phyloP scores from a whole-genome alignment of 2,329 filamentous ascomycete species.

The Bipolaris oryzae region DNA sequence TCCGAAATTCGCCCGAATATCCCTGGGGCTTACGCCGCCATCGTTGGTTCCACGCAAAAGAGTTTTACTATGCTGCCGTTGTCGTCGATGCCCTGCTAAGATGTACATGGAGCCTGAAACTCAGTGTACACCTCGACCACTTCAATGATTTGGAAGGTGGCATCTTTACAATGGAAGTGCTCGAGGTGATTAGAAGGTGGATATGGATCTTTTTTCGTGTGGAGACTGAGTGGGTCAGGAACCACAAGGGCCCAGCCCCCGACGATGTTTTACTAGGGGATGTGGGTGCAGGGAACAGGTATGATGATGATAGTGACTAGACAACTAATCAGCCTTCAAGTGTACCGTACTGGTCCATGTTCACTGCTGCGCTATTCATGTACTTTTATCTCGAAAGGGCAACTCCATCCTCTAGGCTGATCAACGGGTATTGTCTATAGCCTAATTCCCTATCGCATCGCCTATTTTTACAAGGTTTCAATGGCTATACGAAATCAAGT shows the following conservation, averaged over 20 bases:
- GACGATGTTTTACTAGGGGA: slow-evolving; percentile 80
- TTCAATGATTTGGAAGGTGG: slow-evolving; percentile 86
- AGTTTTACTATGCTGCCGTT: slow-evolving; percentile 83
- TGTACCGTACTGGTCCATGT: neutral
- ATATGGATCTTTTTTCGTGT: slow-evolving; percentile 97
- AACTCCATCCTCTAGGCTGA: too few species aligned
- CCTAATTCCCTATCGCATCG: too few species aligned
- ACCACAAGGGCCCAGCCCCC: slow-evolving; percentile 60
- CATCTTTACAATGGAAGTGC: slow-evolving; percentile 83
- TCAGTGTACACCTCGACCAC: slow-evolving; percentile 80
- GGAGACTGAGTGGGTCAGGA: slow-evolving; percentile 84
- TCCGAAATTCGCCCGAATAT: slow-evolving; percentile 67
- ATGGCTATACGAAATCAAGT: neutral
- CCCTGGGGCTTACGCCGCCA: slow-evolving; percentile 78
- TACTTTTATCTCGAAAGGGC: too few species aligned
- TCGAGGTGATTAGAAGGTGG: slow-evolving; percentile 89
- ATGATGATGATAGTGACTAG: slow-evolving; percentile 64
- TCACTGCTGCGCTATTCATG: too few species aligned
- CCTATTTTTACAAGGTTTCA: too few species aligned
- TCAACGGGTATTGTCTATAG: too few species aligned
- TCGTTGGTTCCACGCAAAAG: slow-evolving; percentile 72
- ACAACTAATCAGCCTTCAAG: neutral
- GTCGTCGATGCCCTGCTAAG: slow-evolving; percentile 78
- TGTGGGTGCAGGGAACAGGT: slow-evolving; percentile 62
- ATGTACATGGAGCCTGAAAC: slow-evolving; percentile 89